phyloP scores from a whole-genome alignment of 2,329 filamentous ascomycete genomes.

The Colletotrichum gloeosporioides region DNA sequence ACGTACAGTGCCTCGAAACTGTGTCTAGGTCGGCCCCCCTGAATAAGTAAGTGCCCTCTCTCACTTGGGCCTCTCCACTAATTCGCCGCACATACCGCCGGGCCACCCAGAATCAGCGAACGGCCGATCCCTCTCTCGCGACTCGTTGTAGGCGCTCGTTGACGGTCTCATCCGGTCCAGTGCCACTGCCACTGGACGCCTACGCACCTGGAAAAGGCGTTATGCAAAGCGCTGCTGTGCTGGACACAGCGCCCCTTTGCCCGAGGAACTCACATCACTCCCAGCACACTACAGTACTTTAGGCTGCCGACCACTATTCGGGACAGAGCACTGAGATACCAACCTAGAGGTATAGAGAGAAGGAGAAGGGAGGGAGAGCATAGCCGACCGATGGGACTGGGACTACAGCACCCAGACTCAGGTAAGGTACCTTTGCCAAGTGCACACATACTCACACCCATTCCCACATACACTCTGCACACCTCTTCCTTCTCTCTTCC shows the following conservation, averaged over 20 bases:
- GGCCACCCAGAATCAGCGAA: conserved; percentile 37
- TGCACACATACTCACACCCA: not conserved
- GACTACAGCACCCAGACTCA: not conserved
- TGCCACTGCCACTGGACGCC: not conserved
- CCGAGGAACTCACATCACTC: not conserved
- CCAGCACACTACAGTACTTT: not conserved
- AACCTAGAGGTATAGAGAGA: not conserved
- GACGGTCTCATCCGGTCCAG: not conserved
- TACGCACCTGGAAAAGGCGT: not conserved
- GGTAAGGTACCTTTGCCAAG: not conserved
- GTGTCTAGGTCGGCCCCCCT: not conserved
- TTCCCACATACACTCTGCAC: not conserved
- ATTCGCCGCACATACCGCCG: conserved; percentile 65
- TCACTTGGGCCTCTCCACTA: conserved; percentile 50
- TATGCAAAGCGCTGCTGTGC: not conserved
- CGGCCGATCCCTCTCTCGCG: conserved; percentile 12
- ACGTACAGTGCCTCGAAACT: not conserved
- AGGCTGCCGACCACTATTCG: not conserved
- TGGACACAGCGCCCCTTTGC: not conserved
- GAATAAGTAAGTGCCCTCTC: conserved; percentile 1
- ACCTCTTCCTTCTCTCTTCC: not conserved
- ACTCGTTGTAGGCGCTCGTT: not conserved
- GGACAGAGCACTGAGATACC: not conserved
- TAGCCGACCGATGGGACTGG: not conserved
- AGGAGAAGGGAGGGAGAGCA: not conserved